These are phyloP conservation scores for Aspergillus felis DNA, from an alignment of 2,329 filamentous ascomycete species.

Conservation along the genomic window DNA sequence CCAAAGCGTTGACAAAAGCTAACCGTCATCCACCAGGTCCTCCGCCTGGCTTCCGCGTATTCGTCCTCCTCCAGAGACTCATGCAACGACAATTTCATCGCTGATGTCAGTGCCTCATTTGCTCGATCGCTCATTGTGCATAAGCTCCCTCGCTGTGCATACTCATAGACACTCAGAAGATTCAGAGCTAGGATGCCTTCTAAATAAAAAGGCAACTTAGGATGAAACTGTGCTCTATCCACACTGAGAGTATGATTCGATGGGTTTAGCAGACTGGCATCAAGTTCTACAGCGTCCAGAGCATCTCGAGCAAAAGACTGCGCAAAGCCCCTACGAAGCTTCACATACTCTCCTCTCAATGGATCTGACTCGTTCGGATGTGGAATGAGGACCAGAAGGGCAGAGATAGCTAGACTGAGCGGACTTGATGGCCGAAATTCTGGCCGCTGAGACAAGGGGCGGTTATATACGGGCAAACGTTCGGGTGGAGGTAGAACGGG, in stretches of 20 bases:
- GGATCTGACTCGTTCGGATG: slow-evolving; percentile 19
- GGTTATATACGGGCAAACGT: slow-evolving; percentile 11
- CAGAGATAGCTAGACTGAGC: slow-evolving; percentile 24
- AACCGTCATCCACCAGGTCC: slow-evolving; percentile 31
- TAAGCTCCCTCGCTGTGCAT: slow-evolving; percentile 27
- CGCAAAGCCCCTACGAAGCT: slow-evolving; percentile 19
- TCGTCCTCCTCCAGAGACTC: slow-evolving; percentile 14
- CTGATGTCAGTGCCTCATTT: slow-evolving; percentile 22
- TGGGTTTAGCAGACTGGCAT: slow-evolving; percentile 20
- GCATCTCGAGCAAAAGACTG: slow-evolving; percentile 22
- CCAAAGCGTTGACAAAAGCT: neutral
- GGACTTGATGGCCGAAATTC: slow-evolving; percentile 21
- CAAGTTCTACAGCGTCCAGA: slow-evolving; percentile 21
- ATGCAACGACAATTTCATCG: slow-evolving; percentile 25
- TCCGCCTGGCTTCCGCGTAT: slow-evolving; percentile 21
- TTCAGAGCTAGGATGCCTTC: slow-evolving; percentile 25
- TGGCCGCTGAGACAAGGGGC: slow-evolving; percentile 6
- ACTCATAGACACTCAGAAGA: slow-evolving; percentile 28
- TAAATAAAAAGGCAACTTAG: slow-evolving; percentile 19
- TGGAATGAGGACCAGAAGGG: slow-evolving; percentile 26
- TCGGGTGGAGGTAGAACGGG: slow-evolving; percentile 25
- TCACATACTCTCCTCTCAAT: slow-evolving; percentile 14
- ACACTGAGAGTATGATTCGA: slow-evolving; percentile 9
- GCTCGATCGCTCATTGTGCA: slow-evolving; percentile 27
- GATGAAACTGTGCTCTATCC: slow-evolving; percentile 13